Evolutionary conservation across 495 filamentous ascomycete species (phyloP), one percentile per base, ranked within the genome.

Genomic region (Melanomma pulvis-pyrius): DNA sequence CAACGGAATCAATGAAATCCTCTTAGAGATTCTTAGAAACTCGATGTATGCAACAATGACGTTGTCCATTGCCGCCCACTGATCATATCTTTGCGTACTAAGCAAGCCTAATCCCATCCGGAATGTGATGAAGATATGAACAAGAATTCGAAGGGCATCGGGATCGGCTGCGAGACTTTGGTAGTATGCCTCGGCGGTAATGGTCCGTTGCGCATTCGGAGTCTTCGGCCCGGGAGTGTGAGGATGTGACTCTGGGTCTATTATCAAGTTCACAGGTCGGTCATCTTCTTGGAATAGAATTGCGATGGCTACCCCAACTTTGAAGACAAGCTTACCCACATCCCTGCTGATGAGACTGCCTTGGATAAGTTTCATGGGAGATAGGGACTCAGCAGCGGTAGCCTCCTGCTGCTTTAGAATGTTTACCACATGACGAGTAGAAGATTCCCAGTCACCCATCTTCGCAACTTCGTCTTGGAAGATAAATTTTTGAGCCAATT

Each of bases 31-130:
- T 28, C 88, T 83, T 13, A 98, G 81, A 61, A 88, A 88, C 66
- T 90, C 86, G 61, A 96, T 87, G 73, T 98, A 97, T 17, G 85
- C 87, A 1, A 90, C 82, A 63, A 94, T 82, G n/a, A 90, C 79
- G 69, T 87, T 86, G 67, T 93, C 88, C 57, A 82, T 75, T 21
- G 71, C 73, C 36, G 71, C 73, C 39, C 72, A 65, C n/a, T 74
- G 39, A 12, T 72, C 26, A 15, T 57, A 26, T 8, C 71, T 7
- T 61, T 59, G 49, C 78, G 76, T 56, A 77, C 79, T 13, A 73
- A 68, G 69, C 57, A 80, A 69, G 25, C 76, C 71, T 19, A 78
- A 49, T 9, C 78, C 79, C 24, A 76, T 73, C 65, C 80, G 75
- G 28, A 78, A 76, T 1, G 84, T 70, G 11, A 86, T 71, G 25